Conservation (phyloP, 2,329 filamentous ascomycete species). For the Meredithiella fracta region DNA sequence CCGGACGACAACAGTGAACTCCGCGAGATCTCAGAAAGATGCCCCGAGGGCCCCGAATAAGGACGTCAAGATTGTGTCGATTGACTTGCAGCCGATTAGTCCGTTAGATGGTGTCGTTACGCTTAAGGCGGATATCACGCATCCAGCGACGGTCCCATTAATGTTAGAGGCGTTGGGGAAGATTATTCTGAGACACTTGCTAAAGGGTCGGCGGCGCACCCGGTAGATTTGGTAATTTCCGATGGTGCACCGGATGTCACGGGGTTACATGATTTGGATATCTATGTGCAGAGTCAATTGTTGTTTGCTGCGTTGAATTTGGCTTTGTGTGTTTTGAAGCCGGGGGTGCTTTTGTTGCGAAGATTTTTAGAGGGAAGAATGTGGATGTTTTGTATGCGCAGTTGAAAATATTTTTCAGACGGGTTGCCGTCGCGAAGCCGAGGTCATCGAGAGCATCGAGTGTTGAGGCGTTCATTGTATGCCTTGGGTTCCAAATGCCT, state of each 20-base stretch:
- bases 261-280: conserved; percentile 89
- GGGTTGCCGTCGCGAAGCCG: conserved; percentile 83
- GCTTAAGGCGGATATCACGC: conserved; percentile 88
- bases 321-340: conserved; percentile 77
- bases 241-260: conserved; percentile 95
- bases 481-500: conserved; percentile 73
- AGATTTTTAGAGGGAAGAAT: conserved; percentile 89
- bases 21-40: background rate
- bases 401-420: conserved; percentile 73
- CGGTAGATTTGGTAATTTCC: conserved; percentile 84
- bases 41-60: conserved; percentile 10
- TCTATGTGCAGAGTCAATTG: conserved; percentile 92
- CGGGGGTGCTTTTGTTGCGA: conserved; percentile 91
- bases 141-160: conserved; percentile 84
- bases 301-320: conserved; percentile 89
- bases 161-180: conserved; percentile 73
- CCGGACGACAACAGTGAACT: conserved; percentile 3
- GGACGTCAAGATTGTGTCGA: conserved; percentile 64
- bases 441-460: conserved; percentile 89
- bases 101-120: conserved; percentile 84
- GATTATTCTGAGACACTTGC: conserved; percentile 34
- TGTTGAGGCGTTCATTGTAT: conserved; percentile 92
- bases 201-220: conserved; percentile 44
- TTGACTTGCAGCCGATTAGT: conserved; percentile 91
- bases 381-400: conserved; percentile 94